A percentile compares a stretch with the other conserved stretches of the same genome.
phyloP scores from a whole-genome alignment of 2,329 filamentous ascomycete species.

The Allantophomopsis cytisporea region DNA sequence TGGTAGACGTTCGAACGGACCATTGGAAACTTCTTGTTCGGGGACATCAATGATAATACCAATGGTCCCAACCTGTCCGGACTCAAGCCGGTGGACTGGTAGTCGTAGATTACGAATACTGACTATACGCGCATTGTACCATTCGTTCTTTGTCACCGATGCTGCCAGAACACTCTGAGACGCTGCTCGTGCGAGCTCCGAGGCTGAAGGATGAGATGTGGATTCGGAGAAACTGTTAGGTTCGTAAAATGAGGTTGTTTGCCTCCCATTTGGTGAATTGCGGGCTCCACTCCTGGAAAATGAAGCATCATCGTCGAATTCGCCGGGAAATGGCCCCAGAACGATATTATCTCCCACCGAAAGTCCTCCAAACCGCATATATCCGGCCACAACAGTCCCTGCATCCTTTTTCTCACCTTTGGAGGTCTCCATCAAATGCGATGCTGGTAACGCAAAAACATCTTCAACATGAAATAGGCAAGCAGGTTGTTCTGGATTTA shows the following conservation, averaged over 20 bases:
- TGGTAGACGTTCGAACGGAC: constrained; percentile 17
- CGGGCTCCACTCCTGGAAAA: constrained; percentile 7
- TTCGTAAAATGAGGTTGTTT: constrained; percentile 20
- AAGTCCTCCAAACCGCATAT: constrained; percentile 67
- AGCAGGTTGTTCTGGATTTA: constrained; percentile 45
- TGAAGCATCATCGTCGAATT: constrained; percentile 23
- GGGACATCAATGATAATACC: constrained; percentile 53
- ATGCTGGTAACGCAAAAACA: constrained; percentile 62
- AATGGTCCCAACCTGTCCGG: constrained; percentile 81
- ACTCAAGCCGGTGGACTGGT: constrained; percentile 61
- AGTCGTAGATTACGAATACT: constrained; percentile 82
- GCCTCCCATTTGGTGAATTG: neutral
- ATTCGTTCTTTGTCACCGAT: constrained; percentile 47
- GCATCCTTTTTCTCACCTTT: constrained; percentile 28
- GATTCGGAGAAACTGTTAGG: constrained; percentile 28
- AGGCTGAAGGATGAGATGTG: constrained; percentile 36
- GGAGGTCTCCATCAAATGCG: constrained; percentile 34
- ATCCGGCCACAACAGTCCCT: constrained; percentile 70
- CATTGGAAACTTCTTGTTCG: neutral
- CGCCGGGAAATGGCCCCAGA: constrained; percentile 62
- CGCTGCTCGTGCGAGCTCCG: constrained; percentile 37
- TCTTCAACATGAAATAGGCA: constrained; percentile 85
- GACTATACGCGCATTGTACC: constrained; percentile 68
- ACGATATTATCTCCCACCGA: constrained; percentile 66
- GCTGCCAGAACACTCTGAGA: constrained; percentile 37